These are phyloP conservation scores for Collybia sordida DNA, from an alignment of 768 basidiomycete species.

Conservation along the genomic window DNA sequence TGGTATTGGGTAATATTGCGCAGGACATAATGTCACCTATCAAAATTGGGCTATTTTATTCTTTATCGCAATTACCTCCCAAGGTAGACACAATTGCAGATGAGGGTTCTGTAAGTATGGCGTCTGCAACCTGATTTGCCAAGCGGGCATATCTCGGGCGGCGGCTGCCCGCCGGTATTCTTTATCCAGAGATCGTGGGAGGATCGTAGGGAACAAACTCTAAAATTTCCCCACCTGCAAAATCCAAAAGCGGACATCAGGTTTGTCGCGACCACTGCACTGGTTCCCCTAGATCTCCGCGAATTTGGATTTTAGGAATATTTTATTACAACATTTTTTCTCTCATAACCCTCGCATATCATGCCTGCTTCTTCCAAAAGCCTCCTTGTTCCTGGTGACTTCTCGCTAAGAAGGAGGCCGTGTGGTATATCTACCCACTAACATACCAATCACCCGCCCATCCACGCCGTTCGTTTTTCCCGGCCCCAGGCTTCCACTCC, in stretches of 20 bases:
- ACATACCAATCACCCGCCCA: not conserved
- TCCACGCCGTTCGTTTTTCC: not conserved
- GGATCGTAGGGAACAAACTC: constrained; percentile 1
- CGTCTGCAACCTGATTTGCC: no score
- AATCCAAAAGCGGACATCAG: not conserved
- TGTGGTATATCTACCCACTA: constrained; percentile 9
- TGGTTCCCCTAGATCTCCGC: constrained; percentile 7
- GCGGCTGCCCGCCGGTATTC: no score
- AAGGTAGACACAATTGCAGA: no score
- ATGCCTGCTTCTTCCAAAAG: constrained; percentile 10
- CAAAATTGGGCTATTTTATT: no score
- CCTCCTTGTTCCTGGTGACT: constrained; percentile 15
- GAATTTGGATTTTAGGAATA: not conserved
- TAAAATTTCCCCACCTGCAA: constrained; percentile 3
- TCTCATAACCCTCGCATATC: constrained; percentile 4
- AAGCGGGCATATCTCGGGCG: no score
- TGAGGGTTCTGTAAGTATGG: no score
- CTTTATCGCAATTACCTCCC: no score
- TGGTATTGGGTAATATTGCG: no score
- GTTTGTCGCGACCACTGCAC: not conserved
- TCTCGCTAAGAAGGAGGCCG: constrained; percentile 11
- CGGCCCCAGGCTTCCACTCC: not conserved
- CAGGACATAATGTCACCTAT: no score
- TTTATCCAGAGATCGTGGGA: not conserved
- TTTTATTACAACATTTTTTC: constrained; percentile 5